Evolutionary conservation across 2,329 filamentous ascomycete species (phyloP).

Genomic region (Colletotrichum echinochloae): DNA sequence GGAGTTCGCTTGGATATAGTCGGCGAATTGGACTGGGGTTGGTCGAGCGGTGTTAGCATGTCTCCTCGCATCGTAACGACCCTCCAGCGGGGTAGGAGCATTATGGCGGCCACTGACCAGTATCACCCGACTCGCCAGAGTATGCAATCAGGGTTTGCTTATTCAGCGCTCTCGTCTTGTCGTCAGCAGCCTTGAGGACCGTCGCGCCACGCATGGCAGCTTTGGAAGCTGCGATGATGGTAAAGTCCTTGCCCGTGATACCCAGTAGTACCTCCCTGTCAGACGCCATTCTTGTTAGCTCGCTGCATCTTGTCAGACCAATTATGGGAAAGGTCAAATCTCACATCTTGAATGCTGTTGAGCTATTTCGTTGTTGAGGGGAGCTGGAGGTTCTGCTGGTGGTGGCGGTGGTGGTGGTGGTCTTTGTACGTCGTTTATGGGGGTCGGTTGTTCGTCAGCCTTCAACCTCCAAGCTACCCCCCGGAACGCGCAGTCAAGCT

Average conservation of each 20-base stretch:
- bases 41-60: conserved; percentile 40
- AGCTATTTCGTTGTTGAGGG: conserved; percentile 18
- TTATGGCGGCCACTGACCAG: conserved; percentile 66
- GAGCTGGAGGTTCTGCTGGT: conserved; percentile 23
- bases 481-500: conserved; percentile 55
- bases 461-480: conserved; percentile 38
- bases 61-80: conserved; percentile 6
- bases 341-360: conserved; percentile 47
- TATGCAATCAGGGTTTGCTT: conserved; percentile 95
- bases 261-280: conserved; percentile 95
- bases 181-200: conserved; percentile 92
- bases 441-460: conserved; percentile 36
- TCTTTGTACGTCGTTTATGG: conserved; percentile 23
- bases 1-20: conserved; percentile 98
- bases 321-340: conserved; percentile 18
- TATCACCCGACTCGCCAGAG: conserved; percentile 96
- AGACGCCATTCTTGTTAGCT: conserved; percentile 34
- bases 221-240: conserved; percentile 96
- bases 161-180: conserved; percentile 95
- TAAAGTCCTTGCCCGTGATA: conserved; percentile 99
- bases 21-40: conserved; percentile 90
- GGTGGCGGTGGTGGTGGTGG: conserved; percentile 19
- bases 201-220: conserved; percentile 98
- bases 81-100: conserved; percentile 14
- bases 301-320: conserved; percentile 29